These are phyloP conservation scores for Pseudocercospora musae DNA, from an alignment of 2,329 filamentous ascomycete genomes.

Conservation along the genomic window DNA sequence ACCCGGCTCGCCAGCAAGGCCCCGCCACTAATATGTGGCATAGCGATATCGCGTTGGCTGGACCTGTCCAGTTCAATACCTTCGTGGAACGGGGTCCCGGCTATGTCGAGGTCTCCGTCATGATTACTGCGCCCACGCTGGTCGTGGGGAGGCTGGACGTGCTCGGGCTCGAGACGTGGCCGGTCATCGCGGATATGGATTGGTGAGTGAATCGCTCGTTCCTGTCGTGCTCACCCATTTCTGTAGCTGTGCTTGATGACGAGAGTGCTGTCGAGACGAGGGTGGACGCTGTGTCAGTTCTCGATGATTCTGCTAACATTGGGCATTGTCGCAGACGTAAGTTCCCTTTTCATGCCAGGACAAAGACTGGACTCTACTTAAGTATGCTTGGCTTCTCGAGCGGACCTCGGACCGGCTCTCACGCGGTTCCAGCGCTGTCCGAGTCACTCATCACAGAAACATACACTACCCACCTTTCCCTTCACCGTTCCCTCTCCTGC, in stretches of 20 bases:
- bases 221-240: not conserved
- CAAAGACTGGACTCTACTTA: not conserved
- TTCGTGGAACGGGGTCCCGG: not conserved
- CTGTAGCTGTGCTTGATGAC: not conserved
- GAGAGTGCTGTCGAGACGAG: not conserved
- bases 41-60: not conserved
- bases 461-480: not conserved
- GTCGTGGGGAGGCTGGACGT: not conserved
- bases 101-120: not conserved
- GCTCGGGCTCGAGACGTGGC: not conserved
- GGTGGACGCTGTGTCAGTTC: too few species aligned
- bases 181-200: not conserved
- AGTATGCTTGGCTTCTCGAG: not conserved
- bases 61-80: not conserved
- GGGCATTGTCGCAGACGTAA: not conserved
- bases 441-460: not conserved
- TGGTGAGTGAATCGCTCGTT: not conserved
- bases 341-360: not conserved
- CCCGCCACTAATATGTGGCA: conserved; percentile 2
- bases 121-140: not conserved
- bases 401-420: not conserved
- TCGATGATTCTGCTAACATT: not conserved
- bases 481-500: not conserved
- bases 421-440: not conserved
- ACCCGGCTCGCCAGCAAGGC: not conserved